Evolutionary conservation across 768 basidiomycete genomes (phyloP).

Genomic region (Leucosporidium scottii): DNA sequence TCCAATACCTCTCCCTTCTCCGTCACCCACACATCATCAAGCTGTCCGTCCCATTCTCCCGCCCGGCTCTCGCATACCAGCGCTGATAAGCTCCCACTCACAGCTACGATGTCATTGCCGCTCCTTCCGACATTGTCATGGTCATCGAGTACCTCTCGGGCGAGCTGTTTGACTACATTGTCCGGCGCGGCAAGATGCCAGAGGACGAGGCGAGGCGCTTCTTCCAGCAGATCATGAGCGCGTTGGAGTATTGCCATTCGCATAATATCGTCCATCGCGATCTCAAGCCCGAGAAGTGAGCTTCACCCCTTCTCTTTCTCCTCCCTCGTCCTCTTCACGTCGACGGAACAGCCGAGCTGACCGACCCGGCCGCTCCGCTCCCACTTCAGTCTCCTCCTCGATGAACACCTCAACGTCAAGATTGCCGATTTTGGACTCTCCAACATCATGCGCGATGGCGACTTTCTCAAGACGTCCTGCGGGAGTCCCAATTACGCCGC

Average conservation of each 20-base stretch:
- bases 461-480: conserved; percentile 93
- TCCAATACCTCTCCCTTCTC: conserved; percentile 90
- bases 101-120: conserved; percentile 66
- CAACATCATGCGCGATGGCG: conserved; percentile 92
- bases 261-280: conserved; percentile 98
- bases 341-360: not conserved
- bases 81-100: conserved; percentile 36
- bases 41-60: conserved; percentile 51
- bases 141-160: conserved; percentile 94
- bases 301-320: not conserved
- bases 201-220: conserved; percentile 82
- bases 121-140: conserved; percentile 92
- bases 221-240: conserved; percentile 97
- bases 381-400: conserved; percentile 55
- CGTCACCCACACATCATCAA: conserved; percentile 97
- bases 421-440: conserved; percentile 98
- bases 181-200: conserved; percentile 80
- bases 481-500: conserved; percentile 98
- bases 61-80: conserved; percentile 16
- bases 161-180: conserved; percentile 97
- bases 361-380: not conserved
- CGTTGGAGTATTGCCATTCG: conserved; percentile 92
- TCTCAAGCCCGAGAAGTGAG: conserved; percentile 86
- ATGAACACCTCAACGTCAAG: conserved; percentile 61
- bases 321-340: not conserved